These are phyloP conservation scores for Omphalotus guepiniiformis DNA, from an alignment of 768 basidiomycete species.

Conservation along the genomic window DNA sequence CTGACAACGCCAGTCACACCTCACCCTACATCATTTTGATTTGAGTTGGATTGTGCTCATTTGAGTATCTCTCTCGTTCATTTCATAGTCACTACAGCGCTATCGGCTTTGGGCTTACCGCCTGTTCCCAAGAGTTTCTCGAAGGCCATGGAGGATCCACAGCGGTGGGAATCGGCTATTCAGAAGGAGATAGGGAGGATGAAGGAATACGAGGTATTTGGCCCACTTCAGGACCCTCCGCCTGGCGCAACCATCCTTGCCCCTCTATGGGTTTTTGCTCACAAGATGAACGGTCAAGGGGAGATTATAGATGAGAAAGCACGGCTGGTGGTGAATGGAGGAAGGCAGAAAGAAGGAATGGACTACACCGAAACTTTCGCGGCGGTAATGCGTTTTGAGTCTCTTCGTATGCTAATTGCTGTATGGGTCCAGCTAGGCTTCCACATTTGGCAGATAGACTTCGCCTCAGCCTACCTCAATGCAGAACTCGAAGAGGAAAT, in stretches of 20 bases:
- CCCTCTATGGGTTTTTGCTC: slow-evolving; percentile 4
- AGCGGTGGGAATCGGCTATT: neutral
- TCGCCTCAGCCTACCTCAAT: slow-evolving; percentile 13
- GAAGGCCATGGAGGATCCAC: neutral
- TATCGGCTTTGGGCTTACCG: neutral
- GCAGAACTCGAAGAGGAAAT: slow-evolving; percentile 18
- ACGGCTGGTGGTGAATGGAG: slow-evolving; percentile 30
- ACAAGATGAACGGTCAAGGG: neutral
- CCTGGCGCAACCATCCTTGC: neutral
- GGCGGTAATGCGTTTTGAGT: slow-evolving; percentile 15
- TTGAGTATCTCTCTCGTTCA: too few species aligned
- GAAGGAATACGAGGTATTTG: neutral
- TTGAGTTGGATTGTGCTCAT: too few species aligned
- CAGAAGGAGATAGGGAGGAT: neutral
- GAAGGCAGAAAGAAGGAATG: slow-evolving; percentile 25
- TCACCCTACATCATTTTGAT: too few species aligned
- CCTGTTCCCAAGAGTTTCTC: neutral
- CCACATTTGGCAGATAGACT: slow-evolving; percentile 1
- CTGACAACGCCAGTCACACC: too few species aligned
- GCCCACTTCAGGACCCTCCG: neutral
- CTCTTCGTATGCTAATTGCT: slow-evolving; percentile 17
- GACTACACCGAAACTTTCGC: slow-evolving; percentile 29
- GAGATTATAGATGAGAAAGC: slow-evolving; percentile 21
- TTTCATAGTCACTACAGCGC: neutral
- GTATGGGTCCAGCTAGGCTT: slow-evolving; percentile 9